Evolutionary conservation across 2,329 filamentous ascomycete genomes (phyloP).

Genomic region (Tolypocladium tundrense): DNA sequence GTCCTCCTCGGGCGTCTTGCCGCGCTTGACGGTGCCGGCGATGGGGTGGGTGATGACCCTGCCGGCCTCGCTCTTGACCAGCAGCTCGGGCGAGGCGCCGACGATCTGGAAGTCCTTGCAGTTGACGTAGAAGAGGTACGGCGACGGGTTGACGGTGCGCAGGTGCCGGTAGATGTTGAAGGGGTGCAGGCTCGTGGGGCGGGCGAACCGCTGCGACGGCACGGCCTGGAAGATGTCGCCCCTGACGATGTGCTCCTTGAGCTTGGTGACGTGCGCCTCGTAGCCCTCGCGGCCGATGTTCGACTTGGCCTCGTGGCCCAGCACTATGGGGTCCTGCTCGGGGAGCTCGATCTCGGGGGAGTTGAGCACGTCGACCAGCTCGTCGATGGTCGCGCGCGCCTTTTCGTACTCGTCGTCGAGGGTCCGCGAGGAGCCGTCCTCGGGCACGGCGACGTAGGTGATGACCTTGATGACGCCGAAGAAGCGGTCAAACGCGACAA

Average conservation of each 20-base stretch:
- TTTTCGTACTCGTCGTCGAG: conserved; percentile 57
- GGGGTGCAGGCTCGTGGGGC: conserved; percentile 82
- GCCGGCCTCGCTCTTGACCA: conserved; percentile 81
- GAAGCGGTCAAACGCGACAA: conserved; percentile 91
- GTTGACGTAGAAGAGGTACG: conserved; percentile 93
- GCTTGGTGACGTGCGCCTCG: conserved; percentile 71
- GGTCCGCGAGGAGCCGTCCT: conserved; percentile 25
- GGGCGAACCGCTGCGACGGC: conserved; percentile 83
- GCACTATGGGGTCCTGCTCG: conserved; percentile 60
- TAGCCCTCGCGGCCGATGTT: conserved; percentile 88
- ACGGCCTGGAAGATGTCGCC: conserved; percentile 98
- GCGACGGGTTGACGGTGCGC: conserved; percentile 93
- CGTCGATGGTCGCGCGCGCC: conserved; percentile 52
- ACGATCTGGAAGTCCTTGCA: conserved; percentile 91
- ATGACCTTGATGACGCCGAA: conserved; percentile 88
- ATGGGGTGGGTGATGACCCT: conserved; percentile 95
- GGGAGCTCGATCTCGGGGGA: conserved; percentile 69
- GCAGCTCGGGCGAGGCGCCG: conserved; percentile 85
- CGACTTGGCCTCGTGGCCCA: conserved; percentile 72
- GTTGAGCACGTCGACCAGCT: conserved; percentile 62
- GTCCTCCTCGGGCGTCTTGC: conserved; percentile 72
- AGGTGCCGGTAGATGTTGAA: conserved; percentile 98
- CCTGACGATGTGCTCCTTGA: conserved; percentile 83
- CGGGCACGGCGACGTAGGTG: conserved; percentile 71
- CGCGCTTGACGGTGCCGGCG: conserved; percentile 86